Evolutionary conservation across 495 filamentous ascomycete genomes (phyloP).

Genomic region (Apodospora peruviana): DNA sequence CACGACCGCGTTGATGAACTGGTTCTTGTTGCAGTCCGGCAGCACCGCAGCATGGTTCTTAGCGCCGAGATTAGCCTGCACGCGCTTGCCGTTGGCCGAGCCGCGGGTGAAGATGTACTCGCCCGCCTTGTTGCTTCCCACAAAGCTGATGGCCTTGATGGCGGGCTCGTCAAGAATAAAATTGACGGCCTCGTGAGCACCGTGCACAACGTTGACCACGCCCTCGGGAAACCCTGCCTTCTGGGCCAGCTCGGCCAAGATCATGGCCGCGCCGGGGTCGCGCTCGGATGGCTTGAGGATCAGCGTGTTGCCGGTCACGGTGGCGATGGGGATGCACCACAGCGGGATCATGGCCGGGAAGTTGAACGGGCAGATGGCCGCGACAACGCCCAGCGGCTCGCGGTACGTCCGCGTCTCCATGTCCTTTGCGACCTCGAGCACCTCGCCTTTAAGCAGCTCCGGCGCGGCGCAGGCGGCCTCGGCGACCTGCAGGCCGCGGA

Average conservation of each 20-base stretch:
- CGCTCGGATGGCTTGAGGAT: slow-evolving; percentile 97
- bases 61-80: slow-evolving; percentile 97
- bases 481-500: slow-evolving; percentile 92
- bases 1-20: slow-evolving; percentile 87
- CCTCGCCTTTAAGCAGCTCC: slow-evolving; percentile 86
- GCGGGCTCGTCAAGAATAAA: slow-evolving; percentile 94
- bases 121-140: slow-evolving; percentile 92
- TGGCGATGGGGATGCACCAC: slow-evolving; percentile 94
- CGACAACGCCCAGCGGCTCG: slow-evolving; percentile 91
- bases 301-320: slow-evolving; percentile 88
- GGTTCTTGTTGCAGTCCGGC: slow-evolving; percentile 97
- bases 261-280: slow-evolving; percentile 97
- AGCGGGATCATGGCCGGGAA: slow-evolving; percentile 99
- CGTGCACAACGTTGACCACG: slow-evolving; percentile 93
- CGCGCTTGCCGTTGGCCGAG: slow-evolving; percentile 82
- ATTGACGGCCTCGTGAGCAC: slow-evolving; percentile 84
- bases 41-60: slow-evolving; percentile 98
- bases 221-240: slow-evolving; percentile 92
- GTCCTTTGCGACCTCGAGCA: slow-evolving; percentile 95
- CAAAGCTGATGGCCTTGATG: slow-evolving; percentile 98
- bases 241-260: slow-evolving; percentile 83
- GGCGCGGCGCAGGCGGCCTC: slow-evolving; percentile 95
- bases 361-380: slow-evolving; percentile 98
- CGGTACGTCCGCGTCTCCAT: slow-evolving; percentile 96
- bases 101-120: slow-evolving; percentile 95